Conservation (phyloP, 352 stramenopile genomes). For the Phytophthora vignae region DNA sequence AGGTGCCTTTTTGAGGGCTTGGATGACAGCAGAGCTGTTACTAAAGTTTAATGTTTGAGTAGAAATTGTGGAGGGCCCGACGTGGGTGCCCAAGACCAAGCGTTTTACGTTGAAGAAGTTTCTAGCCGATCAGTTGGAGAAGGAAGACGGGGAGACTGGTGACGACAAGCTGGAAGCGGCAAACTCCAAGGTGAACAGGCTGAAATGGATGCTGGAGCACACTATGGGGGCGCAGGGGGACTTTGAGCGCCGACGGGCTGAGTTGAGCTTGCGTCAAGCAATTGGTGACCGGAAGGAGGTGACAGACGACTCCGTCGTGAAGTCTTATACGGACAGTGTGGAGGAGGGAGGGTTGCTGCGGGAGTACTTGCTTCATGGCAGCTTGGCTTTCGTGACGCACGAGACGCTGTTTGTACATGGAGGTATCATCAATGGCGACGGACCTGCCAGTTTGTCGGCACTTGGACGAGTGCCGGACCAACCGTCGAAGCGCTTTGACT, state of each 20-base stretch:
- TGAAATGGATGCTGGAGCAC: conserved; percentile 92
- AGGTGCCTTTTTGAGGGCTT: background rate
- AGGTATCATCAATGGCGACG: conserved; percentile 73
- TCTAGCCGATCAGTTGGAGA: conserved; percentile 40
- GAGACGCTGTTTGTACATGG: conserved; percentile 95
- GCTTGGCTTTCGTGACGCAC: conserved; percentile 81
- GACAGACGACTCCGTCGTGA: conserved; percentile 80
- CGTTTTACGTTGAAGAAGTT: conserved; percentile 64
- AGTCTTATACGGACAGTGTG: conserved; percentile 84
- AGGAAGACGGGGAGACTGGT: background rate
- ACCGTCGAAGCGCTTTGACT: conserved; percentile 37
- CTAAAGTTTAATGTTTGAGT: conserved; percentile 6
- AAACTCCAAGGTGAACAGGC: conserved; percentile 84
- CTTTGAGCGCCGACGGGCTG: conserved; percentile 87
- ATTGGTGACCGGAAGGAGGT: conserved; percentile 27
- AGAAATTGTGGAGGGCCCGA: conserved; percentile 78
- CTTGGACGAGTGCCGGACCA: conserved; percentile 81
- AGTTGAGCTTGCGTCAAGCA: conserved; percentile 57
- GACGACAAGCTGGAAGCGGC: conserved; percentile 33
- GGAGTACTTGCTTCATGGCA: conserved; percentile 86
- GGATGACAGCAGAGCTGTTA: background rate
- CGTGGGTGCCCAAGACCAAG: conserved; percentile 68
- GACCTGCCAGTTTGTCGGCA: conserved; percentile 46
- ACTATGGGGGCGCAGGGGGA: conserved; percentile 92
- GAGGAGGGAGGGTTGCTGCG: conserved; percentile 75